Evolutionary conservation across 2,329 filamentous ascomycete species (phyloP).

Genomic region (Diplodia scrobiculata): DNA sequence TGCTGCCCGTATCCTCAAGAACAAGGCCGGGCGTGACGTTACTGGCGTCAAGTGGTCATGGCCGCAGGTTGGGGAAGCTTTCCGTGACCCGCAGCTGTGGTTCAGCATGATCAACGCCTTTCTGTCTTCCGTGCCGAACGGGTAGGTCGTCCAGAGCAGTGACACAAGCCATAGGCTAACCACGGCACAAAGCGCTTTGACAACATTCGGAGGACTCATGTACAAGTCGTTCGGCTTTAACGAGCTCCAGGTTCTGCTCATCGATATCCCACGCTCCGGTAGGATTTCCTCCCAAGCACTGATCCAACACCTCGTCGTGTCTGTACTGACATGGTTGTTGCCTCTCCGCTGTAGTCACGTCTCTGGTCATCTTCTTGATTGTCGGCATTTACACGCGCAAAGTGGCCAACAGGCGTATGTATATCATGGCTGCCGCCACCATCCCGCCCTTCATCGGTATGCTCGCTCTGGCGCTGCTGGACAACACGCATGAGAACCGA

Average conservation of each 20-base stretch:
- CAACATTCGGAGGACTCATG: constrained; percentile 24
- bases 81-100: constrained; percentile 27
- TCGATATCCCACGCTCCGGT: constrained; percentile 39
- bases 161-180: neutral
- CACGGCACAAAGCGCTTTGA: neutral
- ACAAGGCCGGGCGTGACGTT: constrained; percentile 26
- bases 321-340: neutral
- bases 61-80: constrained; percentile 26
- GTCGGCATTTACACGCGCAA: constrained; percentile 28
- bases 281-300: neutral
- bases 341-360: constrained; percentile 31
- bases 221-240: constrained; percentile 26
- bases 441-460: constrained; percentile 43
- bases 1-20: constrained; percentile 25
- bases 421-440: constrained; percentile 40
- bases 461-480: constrained; percentile 42
- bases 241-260: constrained; percentile 41
- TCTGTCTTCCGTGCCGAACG: constrained; percentile 28
- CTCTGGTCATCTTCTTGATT: constrained; percentile 23
- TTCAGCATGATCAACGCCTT: constrained; percentile 28
- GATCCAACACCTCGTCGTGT: no score
- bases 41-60: constrained; percentile 27
- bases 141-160: neutral
- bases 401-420: constrained; percentile 36
- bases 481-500: constrained; percentile 38